Conservation (phyloP, 345 rosid genomes). For the Sisymbrium irio region DNA sequence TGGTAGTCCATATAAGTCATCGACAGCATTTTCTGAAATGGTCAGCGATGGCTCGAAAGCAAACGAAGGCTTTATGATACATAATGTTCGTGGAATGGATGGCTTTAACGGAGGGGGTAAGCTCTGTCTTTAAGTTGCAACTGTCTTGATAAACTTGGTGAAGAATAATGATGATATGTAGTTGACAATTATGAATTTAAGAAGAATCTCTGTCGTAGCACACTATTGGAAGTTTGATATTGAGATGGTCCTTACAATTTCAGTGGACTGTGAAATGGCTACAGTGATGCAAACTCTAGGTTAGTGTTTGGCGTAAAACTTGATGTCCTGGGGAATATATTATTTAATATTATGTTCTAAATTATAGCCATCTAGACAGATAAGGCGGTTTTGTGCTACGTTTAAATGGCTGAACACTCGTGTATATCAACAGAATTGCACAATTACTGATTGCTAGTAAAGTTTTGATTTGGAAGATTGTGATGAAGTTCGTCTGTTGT, state of each 20-base stretch:
- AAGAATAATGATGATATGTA: conserved; percentile 6
- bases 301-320: neutral
- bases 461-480: neutral
- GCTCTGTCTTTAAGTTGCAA: conserved; percentile 25
- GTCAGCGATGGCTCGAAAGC: conserved; percentile 44
- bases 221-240: neutral
- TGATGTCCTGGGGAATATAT: neutral
- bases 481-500: neutral
- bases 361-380: neutral
- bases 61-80: conserved; percentile 53
- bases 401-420: neutral
- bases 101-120: conserved; percentile 58
- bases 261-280: conserved; percentile 20
- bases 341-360: neutral
- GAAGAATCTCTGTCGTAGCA: conserved; percentile 8
- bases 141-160: neutral
- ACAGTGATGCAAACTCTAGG: neutral
- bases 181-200: conserved; percentile 1
- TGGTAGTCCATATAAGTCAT: conserved; percentile 53
- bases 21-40: conserved; percentile 44
- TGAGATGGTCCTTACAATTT: neutral
- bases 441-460: neutral
- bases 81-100: conserved; percentile 50
- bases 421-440: neutral
- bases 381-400: conserved; percentile 2